phyloP scores from a whole-genome alignment of 208 protist species.

The Acanthamoeba lugdunensis region DNA sequence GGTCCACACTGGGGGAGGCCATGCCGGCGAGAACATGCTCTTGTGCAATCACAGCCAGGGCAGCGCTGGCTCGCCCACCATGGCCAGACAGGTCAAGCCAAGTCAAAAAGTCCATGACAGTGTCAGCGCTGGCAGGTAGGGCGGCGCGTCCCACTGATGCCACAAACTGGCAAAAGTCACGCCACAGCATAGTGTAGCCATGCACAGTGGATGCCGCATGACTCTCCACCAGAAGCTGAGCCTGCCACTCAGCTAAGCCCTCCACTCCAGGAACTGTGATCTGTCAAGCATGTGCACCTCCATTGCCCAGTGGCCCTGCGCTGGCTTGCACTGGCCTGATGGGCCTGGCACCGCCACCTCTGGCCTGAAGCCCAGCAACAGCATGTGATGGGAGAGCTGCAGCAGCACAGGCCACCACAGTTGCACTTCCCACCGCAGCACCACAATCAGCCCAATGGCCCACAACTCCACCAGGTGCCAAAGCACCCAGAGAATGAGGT shows the following conservation, averaged over 20 bases:
- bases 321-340: background rate
- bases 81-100: background rate
- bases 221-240: background rate
- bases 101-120: background rate
- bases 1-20: background rate
- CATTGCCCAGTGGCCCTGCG: background rate
- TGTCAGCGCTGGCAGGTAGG: background rate
- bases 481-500: background rate
- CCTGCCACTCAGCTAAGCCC: background rate
- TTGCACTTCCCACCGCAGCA: background rate
- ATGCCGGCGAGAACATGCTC: background rate
- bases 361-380: background rate
- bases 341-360: background rate
- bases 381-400: background rate
- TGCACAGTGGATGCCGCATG: background rate
- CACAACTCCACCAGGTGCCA: background rate
- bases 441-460: background rate
- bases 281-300: background rate
- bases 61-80: background rate
- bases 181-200: background rate
- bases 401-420: slow-evolving; percentile 12
- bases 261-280: background rate
- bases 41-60: background rate
- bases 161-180: background rate
- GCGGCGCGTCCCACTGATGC: background rate